phyloP scores from a whole-genome alignment of 805 yeast genomes.

The Saccharomyces jurei region DNA sequence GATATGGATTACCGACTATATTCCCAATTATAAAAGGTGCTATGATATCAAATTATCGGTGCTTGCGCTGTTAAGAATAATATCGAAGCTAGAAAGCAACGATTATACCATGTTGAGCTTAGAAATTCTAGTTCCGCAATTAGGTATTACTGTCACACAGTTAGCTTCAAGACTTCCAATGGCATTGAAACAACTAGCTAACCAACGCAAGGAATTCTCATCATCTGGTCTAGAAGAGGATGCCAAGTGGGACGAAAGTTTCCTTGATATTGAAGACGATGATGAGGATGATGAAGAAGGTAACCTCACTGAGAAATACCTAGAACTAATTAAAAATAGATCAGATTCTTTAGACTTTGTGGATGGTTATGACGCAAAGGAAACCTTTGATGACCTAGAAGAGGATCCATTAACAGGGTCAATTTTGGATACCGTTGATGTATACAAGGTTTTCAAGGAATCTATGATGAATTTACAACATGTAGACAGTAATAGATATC shows the following conservation, averaged over 20 bases:
- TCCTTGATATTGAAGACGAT: conserved; percentile 26
- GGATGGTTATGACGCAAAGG: conserved; percentile 33
- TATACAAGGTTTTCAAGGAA: conserved; percentile 56
- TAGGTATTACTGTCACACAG: conserved; percentile 44
- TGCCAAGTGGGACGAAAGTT: conserved; percentile 23
- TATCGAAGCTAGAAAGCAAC: conserved; percentile 23
- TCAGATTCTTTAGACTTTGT: conserved; percentile 30
- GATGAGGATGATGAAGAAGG: conserved; percentile 34
- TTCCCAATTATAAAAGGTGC: conserved; percentile 55
- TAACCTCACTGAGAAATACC: conserved; percentile 36
- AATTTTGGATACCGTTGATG: conserved; percentile 69
- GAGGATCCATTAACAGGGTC: conserved; percentile 79
- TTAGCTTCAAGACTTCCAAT: conserved; percentile 57
- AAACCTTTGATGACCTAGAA: conserved; percentile 63
- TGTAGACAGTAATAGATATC: conserved; percentile 41
- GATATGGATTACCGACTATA: conserved; percentile 28
- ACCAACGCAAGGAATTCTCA: conserved; percentile 49
- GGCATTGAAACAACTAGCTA: conserved; percentile 61
- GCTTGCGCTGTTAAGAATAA: conserved; percentile 54
- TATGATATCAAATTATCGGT: conserved; percentile 72
- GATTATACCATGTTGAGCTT: conserved; percentile 31
- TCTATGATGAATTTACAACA: conserved; percentile 43
- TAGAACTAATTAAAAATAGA: conserved; percentile 41
- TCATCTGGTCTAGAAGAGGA: conserved; percentile 29
- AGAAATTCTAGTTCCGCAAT: conserved; percentile 34